These are phyloP conservation scores for Elaeagnus macrophylla DNA, from an alignment of 306 rosid genomes.

Conservation along the genomic window DNA sequence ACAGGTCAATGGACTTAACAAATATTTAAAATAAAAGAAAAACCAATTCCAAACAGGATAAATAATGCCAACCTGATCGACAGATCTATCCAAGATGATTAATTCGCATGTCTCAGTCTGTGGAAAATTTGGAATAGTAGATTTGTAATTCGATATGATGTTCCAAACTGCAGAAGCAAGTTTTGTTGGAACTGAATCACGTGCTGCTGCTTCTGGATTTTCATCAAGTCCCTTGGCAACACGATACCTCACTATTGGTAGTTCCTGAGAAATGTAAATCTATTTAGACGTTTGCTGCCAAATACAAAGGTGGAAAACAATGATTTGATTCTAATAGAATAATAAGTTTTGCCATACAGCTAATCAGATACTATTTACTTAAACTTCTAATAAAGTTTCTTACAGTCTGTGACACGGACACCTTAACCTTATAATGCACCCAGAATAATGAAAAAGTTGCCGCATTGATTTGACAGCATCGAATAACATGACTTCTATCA, in stretches of 20 bases:
- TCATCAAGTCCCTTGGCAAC: constrained; percentile 47
- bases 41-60: constrained; percentile 14
- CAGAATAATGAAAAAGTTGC: too few species aligned
- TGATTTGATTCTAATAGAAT: too few species aligned
- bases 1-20: constrained; percentile 15
- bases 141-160: constrained; percentile 58
- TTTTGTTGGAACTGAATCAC: constrained; percentile 57
- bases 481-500: too few species aligned
- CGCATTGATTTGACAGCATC: too few species aligned
- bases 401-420: too few species aligned
- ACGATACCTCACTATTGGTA: constrained; percentile 61
- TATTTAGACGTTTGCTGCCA: neutral
- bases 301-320: neutral
- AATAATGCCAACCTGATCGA: constrained; percentile 65
- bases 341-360: too few species aligned
- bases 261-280: constrained; percentile 46
- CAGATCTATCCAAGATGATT: constrained; percentile 79
- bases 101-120: constrained; percentile 81
- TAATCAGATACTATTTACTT: too few species aligned
- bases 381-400: too few species aligned
- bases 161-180: constrained; percentile 76
- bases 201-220: constrained; percentile 23
- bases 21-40: constrained; percentile 13
- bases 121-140: constrained; percentile 71
- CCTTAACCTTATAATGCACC: too few species aligned